Percentiles rank a stretch among this genome's conserved stretches.
phyloP scores from a whole-genome alignment of 768 basidiomycete species.

The Trametes gibbosa region DNA sequence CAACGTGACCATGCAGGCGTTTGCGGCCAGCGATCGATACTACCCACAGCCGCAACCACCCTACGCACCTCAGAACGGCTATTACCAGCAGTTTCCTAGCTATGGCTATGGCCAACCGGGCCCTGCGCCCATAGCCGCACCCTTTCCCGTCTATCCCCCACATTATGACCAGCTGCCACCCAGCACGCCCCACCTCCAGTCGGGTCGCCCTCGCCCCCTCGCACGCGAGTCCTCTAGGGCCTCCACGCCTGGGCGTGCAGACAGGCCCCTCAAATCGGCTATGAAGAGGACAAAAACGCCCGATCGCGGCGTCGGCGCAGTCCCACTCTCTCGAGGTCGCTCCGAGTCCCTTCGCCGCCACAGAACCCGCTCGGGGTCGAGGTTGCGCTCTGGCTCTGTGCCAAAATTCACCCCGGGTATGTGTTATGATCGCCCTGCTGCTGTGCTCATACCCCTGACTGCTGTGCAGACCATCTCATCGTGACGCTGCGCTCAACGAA shows the following conservation, averaged over 20 bases:
- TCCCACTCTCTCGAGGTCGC: slow-evolving; percentile 16
- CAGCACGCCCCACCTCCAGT: slow-evolving; percentile 14
- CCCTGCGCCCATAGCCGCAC: slow-evolving; percentile 12
- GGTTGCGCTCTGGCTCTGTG: slow-evolving; percentile 34
- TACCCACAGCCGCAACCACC: slow-evolving; percentile 21
- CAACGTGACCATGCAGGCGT: slow-evolving; percentile 22
- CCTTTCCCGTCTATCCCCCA: slow-evolving; percentile 20
- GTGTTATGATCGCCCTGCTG: neutral
- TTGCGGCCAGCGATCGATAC: slow-evolving; percentile 12
- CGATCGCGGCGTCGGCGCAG: slow-evolving; percentile 15
- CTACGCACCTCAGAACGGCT: neutral
- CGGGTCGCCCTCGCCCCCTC: slow-evolving; percentile 15
- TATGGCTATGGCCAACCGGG: slow-evolving; percentile 15
- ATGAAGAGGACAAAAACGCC: slow-evolving; percentile 45
- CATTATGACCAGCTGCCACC: slow-evolving; percentile 10
- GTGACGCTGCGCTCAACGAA: slow-evolving; percentile 64
- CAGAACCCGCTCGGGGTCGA: slow-evolving; percentile 16
- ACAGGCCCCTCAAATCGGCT: slow-evolving; percentile 49
- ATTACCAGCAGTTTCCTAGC: slow-evolving; percentile 20
- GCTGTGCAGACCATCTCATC: slow-evolving; percentile 62
- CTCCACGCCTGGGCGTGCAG: slow-evolving; percentile 8
- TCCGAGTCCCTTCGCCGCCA: slow-evolving; percentile 8
- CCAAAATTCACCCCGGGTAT: slow-evolving; percentile 27
- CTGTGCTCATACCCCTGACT: neutral
- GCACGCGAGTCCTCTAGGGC: slow-evolving; percentile 14